These are phyloP conservation scores for Bonia amplexicaulis DNA, from an alignment of 176 grass and related monocot genomes.

Conservation along the genomic window DNA sequence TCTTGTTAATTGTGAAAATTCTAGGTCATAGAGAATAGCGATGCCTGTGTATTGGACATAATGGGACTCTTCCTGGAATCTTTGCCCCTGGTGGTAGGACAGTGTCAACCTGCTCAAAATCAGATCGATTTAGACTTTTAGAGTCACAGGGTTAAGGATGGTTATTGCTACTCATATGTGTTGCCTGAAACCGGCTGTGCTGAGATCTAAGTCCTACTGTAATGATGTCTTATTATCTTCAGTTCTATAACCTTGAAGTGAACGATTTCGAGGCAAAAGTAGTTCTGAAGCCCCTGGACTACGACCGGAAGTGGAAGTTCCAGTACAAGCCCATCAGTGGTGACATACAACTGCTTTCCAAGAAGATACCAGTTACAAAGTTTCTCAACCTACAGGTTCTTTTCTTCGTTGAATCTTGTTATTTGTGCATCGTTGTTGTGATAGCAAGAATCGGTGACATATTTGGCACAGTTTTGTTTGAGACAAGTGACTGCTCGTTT, in stretches of 20 bases:
- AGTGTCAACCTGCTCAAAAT: neutral
- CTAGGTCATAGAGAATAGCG: neutral
- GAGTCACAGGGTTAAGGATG: neutral
- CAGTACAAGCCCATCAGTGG: conserved; percentile 70
- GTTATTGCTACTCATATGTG: neutral
- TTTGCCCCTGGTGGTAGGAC: neutral
- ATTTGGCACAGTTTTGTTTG: neutral
- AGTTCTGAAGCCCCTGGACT: conserved; percentile 68
- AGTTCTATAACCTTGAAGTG: conserved; percentile 81
- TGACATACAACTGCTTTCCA: conserved; percentile 83
- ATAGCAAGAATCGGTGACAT: neutral
- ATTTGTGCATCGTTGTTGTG: neutral
- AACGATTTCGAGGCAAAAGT: conserved; percentile 86
- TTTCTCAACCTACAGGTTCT: conserved; percentile 87
- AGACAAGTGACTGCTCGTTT: neutral
- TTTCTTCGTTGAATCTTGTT: neutral
- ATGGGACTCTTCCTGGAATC: neutral
- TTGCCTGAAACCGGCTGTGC: neutral
- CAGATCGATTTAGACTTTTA: neutral
- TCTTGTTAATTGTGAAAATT: neutral
- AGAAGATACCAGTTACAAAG: conserved; percentile 91
- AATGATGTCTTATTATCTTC: conserved; percentile 11
- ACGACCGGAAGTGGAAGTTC: conserved; percentile 73
- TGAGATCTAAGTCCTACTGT: neutral
- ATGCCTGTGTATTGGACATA: neutral